Percentiles rank a stretch among this genome's conserved stretches.
Conservation (phyloP, 345 rosid species). For the Erodium maritimum region DNA sequence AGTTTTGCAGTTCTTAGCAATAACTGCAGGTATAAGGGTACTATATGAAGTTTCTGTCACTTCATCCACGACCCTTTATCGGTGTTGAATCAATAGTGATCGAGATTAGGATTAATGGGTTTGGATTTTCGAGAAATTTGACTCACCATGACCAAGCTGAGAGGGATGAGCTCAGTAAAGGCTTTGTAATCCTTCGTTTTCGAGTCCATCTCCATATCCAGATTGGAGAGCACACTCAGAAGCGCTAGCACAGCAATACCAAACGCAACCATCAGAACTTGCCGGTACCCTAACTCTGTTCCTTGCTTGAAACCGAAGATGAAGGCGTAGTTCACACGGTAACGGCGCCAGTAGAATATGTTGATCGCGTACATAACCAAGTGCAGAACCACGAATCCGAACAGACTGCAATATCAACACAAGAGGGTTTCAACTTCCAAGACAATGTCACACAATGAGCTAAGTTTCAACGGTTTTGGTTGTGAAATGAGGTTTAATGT, state of each 20-base stretch:
- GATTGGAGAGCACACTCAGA: constrained; percentile 42
- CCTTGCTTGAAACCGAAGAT: constrained; percentile 75
- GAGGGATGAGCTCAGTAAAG: constrained; percentile 57
- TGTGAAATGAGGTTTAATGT: no score
- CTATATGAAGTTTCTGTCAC: no score
- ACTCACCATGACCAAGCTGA: constrained; percentile 48
- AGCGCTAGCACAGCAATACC: constrained; percentile 50
- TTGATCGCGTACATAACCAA: constrained; percentile 49
- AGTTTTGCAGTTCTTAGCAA: no score
- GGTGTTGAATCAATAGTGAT: no score
- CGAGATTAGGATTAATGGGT: not conserved
- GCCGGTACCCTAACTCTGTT: constrained; percentile 49
- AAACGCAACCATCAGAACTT: constrained; percentile 42
- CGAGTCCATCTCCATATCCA: constrained; percentile 83
- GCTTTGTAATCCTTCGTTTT: constrained; percentile 43
- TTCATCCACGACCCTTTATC: no score
- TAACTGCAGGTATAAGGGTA: no score
- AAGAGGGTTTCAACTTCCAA: no score
- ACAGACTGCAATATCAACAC: constrained; percentile 26
- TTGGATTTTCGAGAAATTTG: not conserved
- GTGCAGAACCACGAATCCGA: constrained; percentile 56
- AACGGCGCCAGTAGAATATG: constrained; percentile 58
- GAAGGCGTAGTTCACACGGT: constrained; percentile 53
- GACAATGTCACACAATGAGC: no score
- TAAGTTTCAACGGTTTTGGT: no score